Conservation (phyloP, 2,329 filamentous ascomycete genomes). For the Calycina herbarum region DNA sequence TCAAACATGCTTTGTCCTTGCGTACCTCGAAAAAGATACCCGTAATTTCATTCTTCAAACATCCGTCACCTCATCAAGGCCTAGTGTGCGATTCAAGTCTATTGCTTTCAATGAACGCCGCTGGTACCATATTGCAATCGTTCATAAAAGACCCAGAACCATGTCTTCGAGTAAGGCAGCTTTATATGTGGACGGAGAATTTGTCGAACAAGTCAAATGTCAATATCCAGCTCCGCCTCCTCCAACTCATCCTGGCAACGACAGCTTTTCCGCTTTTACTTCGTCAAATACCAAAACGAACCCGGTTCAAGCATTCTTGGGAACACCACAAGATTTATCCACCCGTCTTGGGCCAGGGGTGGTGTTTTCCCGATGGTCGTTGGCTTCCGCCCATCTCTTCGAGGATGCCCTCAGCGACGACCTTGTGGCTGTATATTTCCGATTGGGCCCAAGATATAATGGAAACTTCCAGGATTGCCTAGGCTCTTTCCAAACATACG, state of each 20-base stretch:
- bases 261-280: conserved; percentile 70
- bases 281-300: conserved; percentile 59
- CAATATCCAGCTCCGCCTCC: conserved; percentile 80
- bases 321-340: conserved; percentile 86
- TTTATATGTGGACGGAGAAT: conserved; percentile 90
- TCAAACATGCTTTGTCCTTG: conserved; percentile 90
- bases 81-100: conserved; percentile 91
- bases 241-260: conserved; percentile 59
- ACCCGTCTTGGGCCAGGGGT: conserved; percentile 70
- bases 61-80: conserved; percentile 79
- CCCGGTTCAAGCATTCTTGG: conserved; percentile 87
- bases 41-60: conserved; percentile 95
- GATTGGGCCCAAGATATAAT: conserved; percentile 85
- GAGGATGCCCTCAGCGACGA: conserved; percentile 89
- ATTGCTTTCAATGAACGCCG: conserved; percentile 70
- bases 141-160: conserved; percentile 77
- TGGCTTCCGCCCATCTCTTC: conserved; percentile 87
- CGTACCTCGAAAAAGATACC: conserved; percentile 92
- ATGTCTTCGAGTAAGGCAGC: conserved; percentile 78
- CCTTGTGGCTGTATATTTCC: conserved; percentile 84
- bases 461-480: conserved; percentile 97
- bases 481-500: conserved; percentile 94
- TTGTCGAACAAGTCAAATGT: conserved; percentile 87
- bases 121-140: conserved; percentile 94
- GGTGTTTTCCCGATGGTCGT: conserved; percentile 78